Base-by-base conservation (phyloP, 192 early-diverging fungal genomes). In the Helicostylum pulchrum region DNA sequence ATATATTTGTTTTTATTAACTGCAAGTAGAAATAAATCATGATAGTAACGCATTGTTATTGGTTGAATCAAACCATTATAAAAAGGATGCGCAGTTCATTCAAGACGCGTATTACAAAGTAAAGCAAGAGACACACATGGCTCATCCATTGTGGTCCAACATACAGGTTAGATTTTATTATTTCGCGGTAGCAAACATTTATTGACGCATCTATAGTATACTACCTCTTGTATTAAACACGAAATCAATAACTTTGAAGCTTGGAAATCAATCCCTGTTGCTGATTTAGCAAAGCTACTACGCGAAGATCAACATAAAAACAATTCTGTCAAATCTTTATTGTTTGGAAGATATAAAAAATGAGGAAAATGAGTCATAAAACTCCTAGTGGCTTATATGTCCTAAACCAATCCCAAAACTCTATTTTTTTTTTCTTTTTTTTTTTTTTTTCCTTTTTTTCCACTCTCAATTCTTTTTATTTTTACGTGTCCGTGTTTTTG, bases 201-300 rank as follows among this genome's bases (percentile, higher is more conserved):
- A n/a, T n/a, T n/a, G n/a, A n/a, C n/a, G n/a, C n/a, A n/a, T n/a
- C 19, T 34, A n/a, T 43, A 59, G 57, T 20, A 59, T 15, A 45
- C 57, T 14, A 43, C 42, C 9, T 19, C 17, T 30, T 31, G 36
- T 14, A 39, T 59, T 4, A 44, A 42, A 44, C 39, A 59, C 11
- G 57, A 59, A 45, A 59, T 59, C 20, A 44, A 59, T 23, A 21
- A n/a, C 5, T 59, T 59, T 59, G 36, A 59, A 59, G 57, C 43
- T 15, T 59, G 57, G 57, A 59, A 45, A 7, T 59, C 57, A 17
- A 21, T 59, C 19, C 57, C 57, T 2, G 43, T 45, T 23, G 36
- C 32, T 45, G 57, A 59, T 42, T 10, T 59, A 23, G 21, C 20
- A 21, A 30, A 42, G 1, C 7, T 59, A 17, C 2, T 59, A 9